Conservation (phyloP, 2,329 filamentous ascomycete genomes). For the Fusarium torreyae region DNA sequence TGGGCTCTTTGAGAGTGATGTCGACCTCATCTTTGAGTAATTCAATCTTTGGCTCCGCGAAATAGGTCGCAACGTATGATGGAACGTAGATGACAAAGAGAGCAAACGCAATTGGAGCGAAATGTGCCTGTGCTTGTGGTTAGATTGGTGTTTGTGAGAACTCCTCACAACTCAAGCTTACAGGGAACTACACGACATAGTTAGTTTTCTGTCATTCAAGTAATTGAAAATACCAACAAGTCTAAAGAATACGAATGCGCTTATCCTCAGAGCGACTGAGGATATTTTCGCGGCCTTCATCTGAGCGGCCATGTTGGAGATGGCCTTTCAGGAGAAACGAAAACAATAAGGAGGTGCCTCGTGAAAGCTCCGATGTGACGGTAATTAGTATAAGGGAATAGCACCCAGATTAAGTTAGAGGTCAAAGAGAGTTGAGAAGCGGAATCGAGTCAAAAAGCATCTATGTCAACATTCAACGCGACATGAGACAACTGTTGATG, state of each 20-base stretch:
- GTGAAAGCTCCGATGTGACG: conserved; percentile 19
- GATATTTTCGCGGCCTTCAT: conserved; percentile 53
- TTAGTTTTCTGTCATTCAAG: conserved; percentile 26
- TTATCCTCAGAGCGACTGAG: conserved; percentile 57
- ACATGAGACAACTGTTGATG: conserved; percentile 23
- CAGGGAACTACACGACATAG: conserved; percentile 53
- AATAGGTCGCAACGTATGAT: conserved; percentile 72
- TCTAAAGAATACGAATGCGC: conserved; percentile 56
- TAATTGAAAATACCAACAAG: conserved; percentile 50
- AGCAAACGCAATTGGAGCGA: conserved; percentile 70
- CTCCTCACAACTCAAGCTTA: conserved; percentile 42
- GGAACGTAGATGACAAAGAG: conserved; percentile 77
- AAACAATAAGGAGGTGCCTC: conserved; percentile 21
- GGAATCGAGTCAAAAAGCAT: conserved; percentile 20
- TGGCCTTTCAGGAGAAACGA: conserved; percentile 24
- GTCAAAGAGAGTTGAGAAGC: conserved; percentile 46
- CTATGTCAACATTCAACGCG: conserved; percentile 28
- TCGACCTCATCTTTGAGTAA: conserved; percentile 74
- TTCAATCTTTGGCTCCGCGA: conserved; percentile 69
- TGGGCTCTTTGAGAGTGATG: conserved; percentile 66
- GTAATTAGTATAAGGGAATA: conserved; percentile 12
- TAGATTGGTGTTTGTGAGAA: conserved; percentile 30
- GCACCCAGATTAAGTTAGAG: neutral
- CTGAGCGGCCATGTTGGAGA: conserved; percentile 52
- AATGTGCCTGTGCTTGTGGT: conserved; percentile 53